phyloP scores from a whole-genome alignment of 345 rosid species.

The Pistacia vera region DNA sequence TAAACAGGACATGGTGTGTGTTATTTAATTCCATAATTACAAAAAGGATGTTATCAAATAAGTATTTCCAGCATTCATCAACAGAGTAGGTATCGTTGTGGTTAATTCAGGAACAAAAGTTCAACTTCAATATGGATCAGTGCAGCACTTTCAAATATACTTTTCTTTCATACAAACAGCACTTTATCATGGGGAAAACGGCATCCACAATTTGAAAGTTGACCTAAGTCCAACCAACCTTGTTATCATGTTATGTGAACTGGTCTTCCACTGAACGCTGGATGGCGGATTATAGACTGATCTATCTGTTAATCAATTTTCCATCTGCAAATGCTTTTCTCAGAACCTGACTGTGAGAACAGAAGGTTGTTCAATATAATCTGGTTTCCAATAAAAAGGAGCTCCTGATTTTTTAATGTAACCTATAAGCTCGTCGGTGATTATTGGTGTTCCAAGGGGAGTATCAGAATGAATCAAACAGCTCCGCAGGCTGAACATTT shows the following conservation, averaged over 20 bases:
- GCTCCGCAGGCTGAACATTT: constrained; percentile 3
- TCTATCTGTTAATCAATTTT: not conserved
- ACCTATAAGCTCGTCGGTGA: not conserved
- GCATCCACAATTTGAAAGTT: not conserved
- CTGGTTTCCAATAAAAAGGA: not conserved
- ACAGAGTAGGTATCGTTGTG: too few relatives aligned
- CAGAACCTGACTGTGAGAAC: not conserved
- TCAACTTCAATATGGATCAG: not conserved
- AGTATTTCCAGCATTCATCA: too few relatives aligned
- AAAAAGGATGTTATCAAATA: too few relatives aligned
- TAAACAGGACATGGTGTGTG: not conserved
- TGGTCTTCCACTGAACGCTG: not conserved
- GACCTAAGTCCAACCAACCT: not conserved
- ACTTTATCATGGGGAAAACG: not conserved
- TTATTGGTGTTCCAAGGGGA: not conserved
- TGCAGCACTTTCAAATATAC: not conserved
- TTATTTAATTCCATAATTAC: too few relatives aligned
- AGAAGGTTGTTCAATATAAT: not conserved
- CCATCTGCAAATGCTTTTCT: not conserved
- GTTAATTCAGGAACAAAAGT: too few relatives aligned
- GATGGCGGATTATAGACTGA: not conserved
- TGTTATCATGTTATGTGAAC: not conserved
- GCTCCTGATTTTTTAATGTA: not conserved
- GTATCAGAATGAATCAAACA: not conserved
- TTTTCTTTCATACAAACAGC: not conserved